Percentiles rank a stretch among this genome's conserved stretches.
These are phyloP conservation scores for Kuraishia ogatae DNA, from an alignment of 805 yeast genomes.

Conservation along the genomic window DNA sequence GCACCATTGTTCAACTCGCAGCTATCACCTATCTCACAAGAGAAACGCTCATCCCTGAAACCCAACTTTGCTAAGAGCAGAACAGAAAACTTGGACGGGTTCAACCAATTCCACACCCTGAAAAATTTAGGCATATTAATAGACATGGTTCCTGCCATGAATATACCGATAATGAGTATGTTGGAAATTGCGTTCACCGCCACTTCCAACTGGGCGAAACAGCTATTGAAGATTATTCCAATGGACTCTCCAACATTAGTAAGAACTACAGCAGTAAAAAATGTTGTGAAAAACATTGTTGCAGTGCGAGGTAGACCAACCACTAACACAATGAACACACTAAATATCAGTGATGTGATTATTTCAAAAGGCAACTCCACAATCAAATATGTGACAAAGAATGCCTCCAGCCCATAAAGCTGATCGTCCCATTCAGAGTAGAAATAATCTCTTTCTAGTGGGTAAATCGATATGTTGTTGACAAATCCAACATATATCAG, in stretches of 20 bases:
- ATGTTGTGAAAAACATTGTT: conserved; percentile 51
- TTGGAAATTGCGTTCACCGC: conserved; percentile 60
- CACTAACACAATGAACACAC: conserved; percentile 49
- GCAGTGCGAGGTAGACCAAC: conserved; percentile 61
- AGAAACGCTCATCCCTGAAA: conserved; percentile 37
- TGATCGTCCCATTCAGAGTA: conserved; percentile 62
- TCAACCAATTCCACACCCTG: conserved; percentile 54
- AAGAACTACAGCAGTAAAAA: conserved; percentile 38
- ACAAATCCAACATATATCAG: conserved; percentile 64
- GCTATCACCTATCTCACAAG: conserved; percentile 29
- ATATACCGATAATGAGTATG: conserved; percentile 50
- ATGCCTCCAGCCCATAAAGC: conserved; percentile 53
- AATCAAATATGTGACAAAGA: conserved; percentile 42
- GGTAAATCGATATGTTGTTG: conserved; percentile 59
- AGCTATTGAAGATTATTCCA: conserved; percentile 61
- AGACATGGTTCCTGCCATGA: conserved; percentile 75
- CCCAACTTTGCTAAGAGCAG: conserved; percentile 44
- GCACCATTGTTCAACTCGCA: conserved; percentile 43
- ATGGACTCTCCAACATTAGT: conserved; percentile 65
- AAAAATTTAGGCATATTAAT: conserved; percentile 57
- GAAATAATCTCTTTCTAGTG: conserved; percentile 55
- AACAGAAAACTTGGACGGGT: conserved; percentile 60
- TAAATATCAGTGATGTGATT: conserved; percentile 42
- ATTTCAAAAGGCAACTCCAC: conserved; percentile 54
- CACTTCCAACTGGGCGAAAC: conserved; percentile 58